These are phyloP conservation scores for Jaenimonas drosophilae DNA, from an alignment of 208 protist species.

Conservation along the genomic window DNA sequence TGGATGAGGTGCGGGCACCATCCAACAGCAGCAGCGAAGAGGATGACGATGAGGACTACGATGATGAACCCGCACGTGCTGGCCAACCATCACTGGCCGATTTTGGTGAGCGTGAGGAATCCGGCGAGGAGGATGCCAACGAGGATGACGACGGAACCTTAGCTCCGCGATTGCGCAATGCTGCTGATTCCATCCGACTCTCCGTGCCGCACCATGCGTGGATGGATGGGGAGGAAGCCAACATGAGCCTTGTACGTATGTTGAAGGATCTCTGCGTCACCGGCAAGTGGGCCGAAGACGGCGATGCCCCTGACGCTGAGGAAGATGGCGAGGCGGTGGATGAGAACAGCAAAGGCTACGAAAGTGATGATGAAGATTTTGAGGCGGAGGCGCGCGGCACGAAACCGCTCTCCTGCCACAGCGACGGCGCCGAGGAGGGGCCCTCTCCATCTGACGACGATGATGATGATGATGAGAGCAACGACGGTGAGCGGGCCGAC, in stretches of 20 bases:
- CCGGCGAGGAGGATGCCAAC: slow-evolving; percentile 17
- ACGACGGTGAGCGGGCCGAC: slow-evolving; percentile 39
- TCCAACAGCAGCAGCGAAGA: slow-evolving; percentile 38
- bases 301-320: slow-evolving; percentile 32
- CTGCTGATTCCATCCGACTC: slow-evolving; percentile 47
- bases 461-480: slow-evolving; percentile 13
- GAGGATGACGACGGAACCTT: slow-evolving; percentile 12
- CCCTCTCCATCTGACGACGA: slow-evolving; percentile 5
- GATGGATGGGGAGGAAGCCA: slow-evolving; percentile 15
- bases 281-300: slow-evolving; percentile 75
- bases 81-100: slow-evolving; percentile 9
- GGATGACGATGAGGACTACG: slow-evolving; percentile 22
- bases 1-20: slow-evolving; percentile 31
- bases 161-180: slow-evolving; percentile 51
- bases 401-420: slow-evolving; percentile 15
- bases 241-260: slow-evolving; percentile 26
- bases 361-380: slow-evolving; percentile 82
- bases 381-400: slow-evolving; percentile 55
- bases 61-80: slow-evolving; percentile 1
- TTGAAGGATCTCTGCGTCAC: slow-evolving; percentile 95
- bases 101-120: slow-evolving; percentile 25
- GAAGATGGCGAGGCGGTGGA: slow-evolving; percentile 27
- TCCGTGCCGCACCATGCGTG: slow-evolving; percentile 39
- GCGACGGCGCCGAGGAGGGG: slow-evolving; percentile 8
- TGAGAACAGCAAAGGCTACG: slow-evolving; percentile 66